Base-by-base conservation (phyloP, 2,329 filamentous ascomycete genomes). In the Colletotrichum sp. region DNA sequence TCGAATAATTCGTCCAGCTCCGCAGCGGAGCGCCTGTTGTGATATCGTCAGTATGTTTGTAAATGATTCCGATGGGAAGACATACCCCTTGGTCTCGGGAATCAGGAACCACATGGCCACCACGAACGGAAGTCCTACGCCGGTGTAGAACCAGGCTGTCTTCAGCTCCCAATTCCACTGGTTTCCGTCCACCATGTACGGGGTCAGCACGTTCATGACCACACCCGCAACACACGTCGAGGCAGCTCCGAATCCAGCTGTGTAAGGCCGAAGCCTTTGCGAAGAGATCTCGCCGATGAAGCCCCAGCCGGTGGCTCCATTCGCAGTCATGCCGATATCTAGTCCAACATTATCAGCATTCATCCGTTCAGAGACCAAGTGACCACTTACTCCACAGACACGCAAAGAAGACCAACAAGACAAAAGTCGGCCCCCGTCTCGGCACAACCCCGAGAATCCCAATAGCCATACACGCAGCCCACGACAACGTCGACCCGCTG, bases 201-300 rank as follows among this genome's bases (percentile, higher is more conserved):
- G 83, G 16, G 79, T 81, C 6, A 82, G 75, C 5, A 82, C 71
- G 28, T 70, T 76, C 77, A 81, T 78, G 28, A 78, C 62, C 13
- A 78, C 67, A 21, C 67, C 79, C n/a, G 74, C 81, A 21, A 77
- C 80, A 16, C 72, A 79, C 30, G 77, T 80, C 4, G 79, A 78
- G 1, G 83, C 82, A 1, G 82, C 81, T 18, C 80, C 80, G 34
- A 83, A 78, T 4, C 82, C 82, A 6, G 83, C 80, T 0, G 83
- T 84, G 21, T 81, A 82, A 1, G 81, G 80, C 0, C 83, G 81
- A 5, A 85, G 78, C 6, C 83, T 80, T 16, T 83, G 82, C 0
- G 84, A 83, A 0, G 84, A 85, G 10, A 85, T 84, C 71, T 86
- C 84, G 32, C 80, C 82, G 44, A 82, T 80, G 60, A 82, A 82